phyloP scores from a whole-genome alignment of 2,329 filamentous ascomycete species.

The Ascochyta lentis region DNA sequence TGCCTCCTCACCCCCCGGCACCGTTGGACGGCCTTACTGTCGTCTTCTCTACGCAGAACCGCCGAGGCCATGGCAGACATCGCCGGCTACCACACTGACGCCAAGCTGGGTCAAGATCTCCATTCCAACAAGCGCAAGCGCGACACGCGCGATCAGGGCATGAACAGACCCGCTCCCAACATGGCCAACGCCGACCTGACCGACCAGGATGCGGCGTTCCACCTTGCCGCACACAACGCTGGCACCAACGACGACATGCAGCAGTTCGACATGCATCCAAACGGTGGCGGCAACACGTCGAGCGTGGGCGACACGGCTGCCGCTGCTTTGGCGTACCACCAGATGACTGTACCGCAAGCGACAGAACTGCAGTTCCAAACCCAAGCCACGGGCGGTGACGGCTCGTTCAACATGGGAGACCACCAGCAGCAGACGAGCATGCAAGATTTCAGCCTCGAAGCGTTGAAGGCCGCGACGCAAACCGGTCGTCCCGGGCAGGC shows the following conservation, averaged over 20 bases:
- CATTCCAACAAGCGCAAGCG: conserved; percentile 56
- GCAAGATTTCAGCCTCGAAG: conserved; percentile 55
- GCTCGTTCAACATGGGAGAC: conserved; percentile 54
- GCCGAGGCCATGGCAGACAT: conserved; percentile 45
- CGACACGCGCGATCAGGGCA: conserved; percentile 53
- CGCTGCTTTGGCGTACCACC: conserved; percentile 61
- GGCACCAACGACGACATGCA: conserved; percentile 53
- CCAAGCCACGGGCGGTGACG: conserved; percentile 52
- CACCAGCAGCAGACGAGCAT: conserved; percentile 50
- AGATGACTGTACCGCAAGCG: conserved; percentile 63
- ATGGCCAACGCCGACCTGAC: conserved; percentile 42
- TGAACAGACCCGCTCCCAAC: conserved; percentile 46
- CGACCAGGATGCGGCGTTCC: conserved; percentile 48
- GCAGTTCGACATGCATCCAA: conserved; percentile 56
- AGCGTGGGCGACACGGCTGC: conserved; percentile 66
- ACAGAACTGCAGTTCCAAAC: conserved; percentile 61
- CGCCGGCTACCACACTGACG: conserved; percentile 47
- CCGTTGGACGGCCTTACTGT: background rate
- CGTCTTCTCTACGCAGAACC: conserved; percentile 1
- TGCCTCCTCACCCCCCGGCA: background rate
- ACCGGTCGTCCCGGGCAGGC: conserved; percentile 55
- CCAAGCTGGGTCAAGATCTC: conserved; percentile 43
- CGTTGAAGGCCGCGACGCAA: conserved; percentile 56
- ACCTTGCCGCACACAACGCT: conserved; percentile 51
- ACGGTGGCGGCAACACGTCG: conserved; percentile 58